phyloP scores from a whole-genome alignment of 2,329 filamentous ascomycete species.

The Raffaelea arxii region DNA sequence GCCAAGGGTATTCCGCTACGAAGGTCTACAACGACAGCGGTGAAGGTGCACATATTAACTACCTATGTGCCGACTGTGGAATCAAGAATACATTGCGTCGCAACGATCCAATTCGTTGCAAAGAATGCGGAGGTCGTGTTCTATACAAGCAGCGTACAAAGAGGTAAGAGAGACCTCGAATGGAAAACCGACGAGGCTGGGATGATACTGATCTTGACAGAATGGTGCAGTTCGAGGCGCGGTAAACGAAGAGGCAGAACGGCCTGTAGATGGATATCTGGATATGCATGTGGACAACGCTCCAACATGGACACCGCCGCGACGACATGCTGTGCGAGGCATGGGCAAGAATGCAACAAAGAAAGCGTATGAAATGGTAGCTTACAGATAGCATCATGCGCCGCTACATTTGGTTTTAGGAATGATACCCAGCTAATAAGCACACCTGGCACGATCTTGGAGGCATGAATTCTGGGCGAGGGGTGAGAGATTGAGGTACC shows the following conservation, averaged over 20 bases:
- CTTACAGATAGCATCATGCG: too few relatives aligned
- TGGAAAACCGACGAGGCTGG: background rate
- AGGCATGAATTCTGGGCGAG: too few relatives aligned
- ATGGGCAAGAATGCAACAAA: too few relatives aligned
- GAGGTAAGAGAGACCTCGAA: slow-evolving; percentile 51
- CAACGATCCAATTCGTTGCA: slow-evolving; percentile 75
- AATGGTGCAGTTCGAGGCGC: slow-evolving; percentile 97
- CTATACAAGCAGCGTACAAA: slow-evolving; percentile 97
- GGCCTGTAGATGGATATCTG: too few relatives aligned
- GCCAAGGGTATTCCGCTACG: slow-evolving; percentile 23
- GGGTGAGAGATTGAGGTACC: too few relatives aligned
- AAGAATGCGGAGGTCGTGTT: slow-evolving; percentile 89
- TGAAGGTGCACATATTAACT: slow-evolving; percentile 47
- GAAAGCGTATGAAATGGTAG: too few relatives aligned
- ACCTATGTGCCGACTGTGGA: slow-evolving; percentile 79
- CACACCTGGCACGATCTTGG: too few relatives aligned
- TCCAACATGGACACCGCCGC: too few relatives aligned
- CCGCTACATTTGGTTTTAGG: too few relatives aligned
- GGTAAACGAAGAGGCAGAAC: slow-evolving; percentile 49
- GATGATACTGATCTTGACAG: slow-evolving; percentile 34
- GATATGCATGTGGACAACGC: too few relatives aligned
- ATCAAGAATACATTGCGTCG: slow-evolving; percentile 65
- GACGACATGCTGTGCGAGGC: too few relatives aligned
- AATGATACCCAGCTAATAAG: too few relatives aligned
- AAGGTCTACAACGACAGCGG: slow-evolving; percentile 24